Evolutionary conservation across 768 basidiomycete species (phyloP), one percentile per base, ranked within the genome.

Genomic region (Boletus subcaerulescens): DNA sequence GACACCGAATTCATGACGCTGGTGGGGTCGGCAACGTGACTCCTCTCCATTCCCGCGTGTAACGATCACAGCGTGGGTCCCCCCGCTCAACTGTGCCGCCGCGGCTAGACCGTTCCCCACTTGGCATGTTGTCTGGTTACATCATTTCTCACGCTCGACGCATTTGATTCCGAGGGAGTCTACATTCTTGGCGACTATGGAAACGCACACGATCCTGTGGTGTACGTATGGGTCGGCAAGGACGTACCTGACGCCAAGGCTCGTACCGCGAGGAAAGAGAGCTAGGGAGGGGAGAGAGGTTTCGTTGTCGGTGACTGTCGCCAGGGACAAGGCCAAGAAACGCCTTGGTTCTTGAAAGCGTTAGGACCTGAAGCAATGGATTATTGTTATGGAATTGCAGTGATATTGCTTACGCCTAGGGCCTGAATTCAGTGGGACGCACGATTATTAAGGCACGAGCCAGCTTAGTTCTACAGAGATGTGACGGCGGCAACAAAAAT

Each of bases 171-270:
- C 9, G 61, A 72, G 13, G 83, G 81, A 58, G 77, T 77, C 4
- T 84, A 80, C 67, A 64, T 85, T 20, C 59, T 85, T 33, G 83
- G 83, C 61, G 65, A 74, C 54, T 73, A 77, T 26, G 55, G 61
- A 1, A 52, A 45, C 40, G 33, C n/a, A 5, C 48, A 53, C 26
- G 62, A 69, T 43, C 79, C 80, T 5, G 75, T 76, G 3, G 65
- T 86, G 33, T 86, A 82, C 58, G 72, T 87, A 85, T 6, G 24
- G 84, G 70, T 87, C 22, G 85, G 85, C 5, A 74, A 68, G 9
- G 61, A 71, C 5, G 77, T 81, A 31, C 78, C 78, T 26, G 57
- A 52, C 29, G 62, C 77, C 53, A 73, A 68, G 22, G 82, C 82
- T 60, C 73, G 82, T 7, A 71, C 85, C 24, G 78, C 81, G 4